phyloP scores from a whole-genome alignment of 2,329 filamentous ascomycete species.

The Neopestalotiopsis rosae region DNA sequence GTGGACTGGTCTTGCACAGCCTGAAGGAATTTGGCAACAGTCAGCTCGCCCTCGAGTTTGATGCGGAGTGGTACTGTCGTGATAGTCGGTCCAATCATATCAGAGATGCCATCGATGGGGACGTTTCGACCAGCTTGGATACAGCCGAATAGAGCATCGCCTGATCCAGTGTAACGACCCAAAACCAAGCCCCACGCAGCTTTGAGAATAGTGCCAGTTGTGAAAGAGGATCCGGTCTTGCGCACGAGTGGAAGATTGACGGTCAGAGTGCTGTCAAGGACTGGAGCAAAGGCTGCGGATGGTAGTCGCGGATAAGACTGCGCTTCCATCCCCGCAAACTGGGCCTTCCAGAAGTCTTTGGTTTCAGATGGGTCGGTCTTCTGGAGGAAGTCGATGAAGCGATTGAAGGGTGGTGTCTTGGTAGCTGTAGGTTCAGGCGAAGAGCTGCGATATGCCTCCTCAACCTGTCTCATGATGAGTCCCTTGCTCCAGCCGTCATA shows the following conservation, averaged over 20 bases:
- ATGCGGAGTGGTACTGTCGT: slow-evolving; percentile 15
- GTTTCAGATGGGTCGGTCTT: neutral
- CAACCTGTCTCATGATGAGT: neutral
- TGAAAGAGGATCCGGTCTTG: slow-evolving; percentile 15
- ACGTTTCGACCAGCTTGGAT: slow-evolving; percentile 16
- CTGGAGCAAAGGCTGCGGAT: slow-evolving; percentile 1
- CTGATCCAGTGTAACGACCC: slow-evolving; percentile 4
- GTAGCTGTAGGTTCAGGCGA: neutral
- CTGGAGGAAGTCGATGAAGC: slow-evolving; percentile 5
- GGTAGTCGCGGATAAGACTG: slow-evolving; percentile 12
- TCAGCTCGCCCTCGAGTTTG: slow-evolving; percentile 5
- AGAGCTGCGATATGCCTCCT: slow-evolving; percentile 5
- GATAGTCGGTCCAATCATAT: slow-evolving; percentile 17
- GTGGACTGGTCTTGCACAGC: slow-evolving; percentile 17
- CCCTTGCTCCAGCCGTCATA: slow-evolving; percentile 11
- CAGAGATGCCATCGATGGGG: slow-evolving; percentile 14
- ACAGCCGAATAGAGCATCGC: slow-evolving; percentile 6
- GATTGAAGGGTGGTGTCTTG: slow-evolving; percentile 3
- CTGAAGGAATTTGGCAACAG: slow-evolving; percentile 12
- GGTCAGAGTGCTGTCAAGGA: slow-evolving; percentile 10
- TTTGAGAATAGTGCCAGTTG: slow-evolving; percentile 6
- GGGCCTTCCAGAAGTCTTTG: neutral
- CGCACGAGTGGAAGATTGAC: slow-evolving; percentile 10
- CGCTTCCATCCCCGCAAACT: slow-evolving; percentile 7
- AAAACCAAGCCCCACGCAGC: slow-evolving; percentile 9